Percentiles rank a stretch among this genome's conserved stretches.
Conservation (phyloP, 2,329 filamentous ascomycete genomes). For the Nothophoma quercina region DNA sequence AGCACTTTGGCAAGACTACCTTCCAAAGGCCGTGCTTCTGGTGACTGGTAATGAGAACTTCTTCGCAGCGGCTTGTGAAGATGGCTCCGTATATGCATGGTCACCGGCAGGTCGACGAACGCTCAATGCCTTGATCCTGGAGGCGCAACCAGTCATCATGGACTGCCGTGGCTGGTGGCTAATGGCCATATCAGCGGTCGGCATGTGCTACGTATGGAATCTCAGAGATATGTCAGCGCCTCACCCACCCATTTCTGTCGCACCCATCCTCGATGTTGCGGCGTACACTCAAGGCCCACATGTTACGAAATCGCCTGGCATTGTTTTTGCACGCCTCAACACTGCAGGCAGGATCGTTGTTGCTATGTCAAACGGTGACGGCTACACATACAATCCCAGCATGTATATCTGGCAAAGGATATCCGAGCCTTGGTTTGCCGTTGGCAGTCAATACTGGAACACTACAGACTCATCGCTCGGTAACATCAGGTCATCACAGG, state of each 20-base stretch:
- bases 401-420: conserved; percentile 94
- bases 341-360: conserved; percentile 84
- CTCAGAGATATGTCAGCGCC: conserved; percentile 81
- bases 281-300: conserved; percentile 80
- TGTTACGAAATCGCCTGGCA: conserved; percentile 78
- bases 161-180: conserved; percentile 91
- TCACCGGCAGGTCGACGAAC: conserved; percentile 88
- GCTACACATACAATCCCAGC: conserved; percentile 83
- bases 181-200: conserved; percentile 85
- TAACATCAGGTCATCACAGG: conserved; percentile 72
- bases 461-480: conserved; percentile 90
- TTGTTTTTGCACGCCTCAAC: conserved; percentile 92
- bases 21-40: conserved; percentile 86
- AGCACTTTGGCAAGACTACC: conserved; percentile 90
- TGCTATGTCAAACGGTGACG: conserved; percentile 93
- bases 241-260: conserved; percentile 88
- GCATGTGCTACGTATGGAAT: conserved; percentile 94
- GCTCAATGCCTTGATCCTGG: conserved; percentile 83
- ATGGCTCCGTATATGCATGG: conserved; percentile 90
- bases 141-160: conserved; percentile 92
- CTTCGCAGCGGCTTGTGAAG: conserved; percentile 93
- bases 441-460: conserved; percentile 99
- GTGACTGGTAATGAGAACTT: conserved; percentile 89
- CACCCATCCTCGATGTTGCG: conserved; percentile 86
- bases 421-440: conserved; percentile 98